Conservation (phyloP, 2,329 filamentous ascomycete species). For the Elsinoe australis region DNA sequence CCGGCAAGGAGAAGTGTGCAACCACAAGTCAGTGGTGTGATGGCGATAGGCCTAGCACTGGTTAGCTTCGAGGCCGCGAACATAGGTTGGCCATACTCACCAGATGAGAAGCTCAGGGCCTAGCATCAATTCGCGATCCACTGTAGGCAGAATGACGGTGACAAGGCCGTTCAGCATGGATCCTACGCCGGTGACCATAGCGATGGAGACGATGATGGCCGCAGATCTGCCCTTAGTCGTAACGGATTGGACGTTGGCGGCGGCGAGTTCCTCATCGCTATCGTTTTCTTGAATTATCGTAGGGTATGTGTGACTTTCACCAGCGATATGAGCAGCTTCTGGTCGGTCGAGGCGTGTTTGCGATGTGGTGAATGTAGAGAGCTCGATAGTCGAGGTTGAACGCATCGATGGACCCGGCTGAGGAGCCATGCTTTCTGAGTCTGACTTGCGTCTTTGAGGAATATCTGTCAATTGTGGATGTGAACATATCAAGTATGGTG, state of each 20-base stretch:
- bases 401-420: not conserved
- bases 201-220: conserved; percentile 24
- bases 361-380: not conserved
- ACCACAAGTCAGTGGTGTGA: conserved; percentile 36
- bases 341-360: not conserved
- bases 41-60: conserved; percentile 26
- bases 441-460: too few relatives aligned
- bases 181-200: conserved; percentile 24
- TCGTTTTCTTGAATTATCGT: not conserved
- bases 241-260: not conserved
- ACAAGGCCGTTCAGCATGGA: conserved; percentile 34
- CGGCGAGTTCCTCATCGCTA: not conserved
- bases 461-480: too few relatives aligned
- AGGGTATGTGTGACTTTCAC: conserved; percentile 6
- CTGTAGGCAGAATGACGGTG: conserved; percentile 37
- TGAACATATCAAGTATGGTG: not conserved
- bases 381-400: conserved; percentile 2
- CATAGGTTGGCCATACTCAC: conserved; percentile 16
- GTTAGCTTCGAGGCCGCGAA: not conserved
- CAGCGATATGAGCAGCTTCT: conserved; percentile 3
- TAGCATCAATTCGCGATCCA: conserved; percentile 33
- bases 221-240: conserved; percentile 22
- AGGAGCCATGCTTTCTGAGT: not conserved
- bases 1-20: conserved; percentile 45
- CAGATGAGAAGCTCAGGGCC: conserved; percentile 24